These are phyloP conservation scores for Nannochloropsis gaditana DNA, from an alignment of 108 stramenopile genomes.

Conservation along the genomic window DNA sequence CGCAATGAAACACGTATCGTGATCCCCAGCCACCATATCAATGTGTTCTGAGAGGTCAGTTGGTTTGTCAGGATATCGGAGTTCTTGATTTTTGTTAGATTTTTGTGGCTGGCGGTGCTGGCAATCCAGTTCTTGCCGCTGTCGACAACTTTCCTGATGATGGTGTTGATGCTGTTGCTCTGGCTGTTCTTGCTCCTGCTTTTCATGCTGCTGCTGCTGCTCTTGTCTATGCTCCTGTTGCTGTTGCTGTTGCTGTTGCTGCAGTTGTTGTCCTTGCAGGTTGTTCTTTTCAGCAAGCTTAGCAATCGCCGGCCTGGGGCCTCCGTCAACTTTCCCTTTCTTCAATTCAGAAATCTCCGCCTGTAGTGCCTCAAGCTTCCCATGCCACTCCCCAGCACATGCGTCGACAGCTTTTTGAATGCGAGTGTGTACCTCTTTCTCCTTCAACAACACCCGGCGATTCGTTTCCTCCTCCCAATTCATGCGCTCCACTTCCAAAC, in stretches of 20 bases:
- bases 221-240: background rate
- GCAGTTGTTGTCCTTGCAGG: background rate
- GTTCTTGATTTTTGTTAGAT: background rate
- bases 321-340: no score
- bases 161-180: background rate
- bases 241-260: background rate
- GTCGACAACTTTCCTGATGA: background rate
- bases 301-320: no score
- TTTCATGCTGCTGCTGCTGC: background rate
- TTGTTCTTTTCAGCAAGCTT: background rate
- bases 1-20: no score
- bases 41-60: no score
- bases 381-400: background rate
- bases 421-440: background rate
- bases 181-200: background rate
- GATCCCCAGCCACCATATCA: no score
- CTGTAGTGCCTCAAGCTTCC: background rate
- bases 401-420: background rate
- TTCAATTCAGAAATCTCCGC: background rate
- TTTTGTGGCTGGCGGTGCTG: background rate
- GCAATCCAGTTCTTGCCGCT: background rate
- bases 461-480: constrained; percentile 6
- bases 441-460: background rate
- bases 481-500: background rate
- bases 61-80: no score